These are phyloP conservation scores for Punica granatum DNA, from an alignment of 345 rosid species.

Conservation along the genomic window DNA sequence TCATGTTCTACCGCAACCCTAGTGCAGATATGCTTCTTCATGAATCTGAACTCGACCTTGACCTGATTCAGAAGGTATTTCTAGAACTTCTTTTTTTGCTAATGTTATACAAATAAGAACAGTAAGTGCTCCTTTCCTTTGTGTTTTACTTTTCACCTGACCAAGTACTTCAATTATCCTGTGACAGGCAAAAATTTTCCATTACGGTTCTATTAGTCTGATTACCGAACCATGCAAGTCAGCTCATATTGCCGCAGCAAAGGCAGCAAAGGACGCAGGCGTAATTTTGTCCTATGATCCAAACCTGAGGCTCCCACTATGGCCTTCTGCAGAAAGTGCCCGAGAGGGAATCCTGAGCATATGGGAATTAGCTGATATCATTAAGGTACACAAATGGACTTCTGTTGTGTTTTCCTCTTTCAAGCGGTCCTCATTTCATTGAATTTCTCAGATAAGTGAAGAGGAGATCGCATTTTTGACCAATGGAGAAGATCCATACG, in stretches of 20 bases:
- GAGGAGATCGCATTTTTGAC: constrained; percentile 83
- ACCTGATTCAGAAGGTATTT: constrained; percentile 71
- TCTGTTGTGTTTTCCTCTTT: neutral
- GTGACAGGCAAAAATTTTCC: constrained; percentile 82
- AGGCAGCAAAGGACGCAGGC: constrained; percentile 92
- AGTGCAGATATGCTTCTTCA: constrained; percentile 93
- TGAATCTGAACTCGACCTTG: constrained; percentile 75
- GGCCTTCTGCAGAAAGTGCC: constrained; percentile 84
- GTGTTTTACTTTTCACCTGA: neutral
- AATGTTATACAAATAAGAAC: neutral
- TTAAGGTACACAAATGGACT: constrained; percentile 38
- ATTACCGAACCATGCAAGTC: constrained; percentile 95
- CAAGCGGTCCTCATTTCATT: neutral
- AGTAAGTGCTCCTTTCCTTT: neutral
- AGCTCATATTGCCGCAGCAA: constrained; percentile 87
- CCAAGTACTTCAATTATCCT: constrained; percentile 1
- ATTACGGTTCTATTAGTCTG: constrained; percentile 94
- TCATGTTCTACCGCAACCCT: constrained; percentile 97
- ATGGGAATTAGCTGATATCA: constrained; percentile 83
- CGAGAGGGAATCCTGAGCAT: constrained; percentile 79
- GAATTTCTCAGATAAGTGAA: constrained; percentile 64
- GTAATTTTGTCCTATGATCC: constrained; percentile 82
- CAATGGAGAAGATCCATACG: constrained; percentile 87
- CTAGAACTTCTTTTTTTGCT: neutral
- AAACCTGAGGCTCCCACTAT: constrained; percentile 87